These are phyloP conservation scores for Boechera stricta DNA, from an alignment of 345 rosid species.

Conservation along the genomic window DNA sequence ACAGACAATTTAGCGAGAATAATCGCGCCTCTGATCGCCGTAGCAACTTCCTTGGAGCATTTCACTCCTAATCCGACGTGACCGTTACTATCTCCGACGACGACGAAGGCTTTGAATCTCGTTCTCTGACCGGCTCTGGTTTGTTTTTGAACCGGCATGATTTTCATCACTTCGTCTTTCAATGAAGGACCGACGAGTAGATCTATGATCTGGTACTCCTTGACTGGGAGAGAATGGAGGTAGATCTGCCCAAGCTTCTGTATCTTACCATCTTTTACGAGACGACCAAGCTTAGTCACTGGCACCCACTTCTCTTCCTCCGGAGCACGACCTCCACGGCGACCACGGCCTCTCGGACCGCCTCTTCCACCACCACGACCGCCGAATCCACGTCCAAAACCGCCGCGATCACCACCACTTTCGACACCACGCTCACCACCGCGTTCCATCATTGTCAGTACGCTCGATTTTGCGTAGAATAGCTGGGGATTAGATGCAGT, in stretches of 20 bases:
- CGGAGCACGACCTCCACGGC: constrained; percentile 37
- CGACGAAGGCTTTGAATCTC: constrained; percentile 76
- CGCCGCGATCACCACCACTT: constrained; percentile 15
- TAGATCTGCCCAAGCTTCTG: constrained; percentile 27
- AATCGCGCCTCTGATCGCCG: constrained; percentile 70
- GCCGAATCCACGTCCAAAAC: constrained; percentile 33
- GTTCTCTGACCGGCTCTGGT: constrained; percentile 81
- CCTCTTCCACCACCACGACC: constrained; percentile 41
- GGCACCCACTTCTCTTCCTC: constrained; percentile 41
- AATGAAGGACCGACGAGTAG: constrained; percentile 33
- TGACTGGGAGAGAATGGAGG: constrained; percentile 37
- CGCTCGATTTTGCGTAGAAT: not conserved
- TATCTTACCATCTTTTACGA: constrained; percentile 23
- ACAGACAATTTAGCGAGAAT: constrained; percentile 70
- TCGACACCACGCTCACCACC: constrained; percentile 17
- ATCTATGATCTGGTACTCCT: constrained; percentile 43
- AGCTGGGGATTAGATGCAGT: not conserved
- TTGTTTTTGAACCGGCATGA: constrained; percentile 44
- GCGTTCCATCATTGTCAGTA: constrained; percentile 28
- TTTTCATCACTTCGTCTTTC: constrained; percentile 42
- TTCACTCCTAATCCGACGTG: constrained; percentile 79
- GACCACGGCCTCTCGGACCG: constrained; percentile 44
- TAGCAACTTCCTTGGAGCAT: constrained; percentile 75
- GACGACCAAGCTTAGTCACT: constrained; percentile 40
- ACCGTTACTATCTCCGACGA: constrained; percentile 68